A percentile compares a stretch with the other conserved stretches of the same genome.
Evolutionary conservation across 2,329 filamentous ascomycete species (phyloP).

Genomic region (Exophiala phaeomuriformis): DNA sequence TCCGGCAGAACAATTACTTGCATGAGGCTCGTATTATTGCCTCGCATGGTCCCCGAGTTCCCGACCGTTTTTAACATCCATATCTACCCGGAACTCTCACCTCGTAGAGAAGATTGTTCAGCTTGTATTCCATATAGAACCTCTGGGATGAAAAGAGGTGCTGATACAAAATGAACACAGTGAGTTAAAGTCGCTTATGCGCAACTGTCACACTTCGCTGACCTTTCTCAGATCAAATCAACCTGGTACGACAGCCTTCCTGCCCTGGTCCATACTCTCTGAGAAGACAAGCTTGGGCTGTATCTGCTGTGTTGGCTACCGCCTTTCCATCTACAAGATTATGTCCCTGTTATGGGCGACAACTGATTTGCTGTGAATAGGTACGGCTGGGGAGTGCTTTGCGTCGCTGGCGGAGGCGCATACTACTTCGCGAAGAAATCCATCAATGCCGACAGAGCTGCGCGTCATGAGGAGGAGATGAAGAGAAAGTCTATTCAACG

Average conservation of each 20-base stretch:
- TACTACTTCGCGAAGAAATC: conserved; percentile 94
- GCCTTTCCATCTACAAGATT: background rate
- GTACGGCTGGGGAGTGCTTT: conserved; percentile 87
- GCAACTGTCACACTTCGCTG: background rate
- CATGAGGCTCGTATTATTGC: too few species aligned
- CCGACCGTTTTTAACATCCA: too few species aligned
- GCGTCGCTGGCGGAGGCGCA: conserved; percentile 77
- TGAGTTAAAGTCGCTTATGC: conserved; percentile 30
- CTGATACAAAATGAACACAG: conserved; percentile 44
- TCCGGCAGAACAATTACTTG: too few species aligned
- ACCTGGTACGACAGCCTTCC: conserved; percentile 44
- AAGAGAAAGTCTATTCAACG: conserved; percentile 45
- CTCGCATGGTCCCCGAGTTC: too few species aligned
- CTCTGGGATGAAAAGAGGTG: too few species aligned
- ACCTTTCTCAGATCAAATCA: conserved; percentile 45
- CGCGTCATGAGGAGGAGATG: conserved; percentile 63
- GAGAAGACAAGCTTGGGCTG: background rate
- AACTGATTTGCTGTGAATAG: conserved; percentile 40
- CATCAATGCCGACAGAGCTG: conserved; percentile 82
- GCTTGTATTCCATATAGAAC: too few species aligned
- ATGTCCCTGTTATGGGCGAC: background rate
- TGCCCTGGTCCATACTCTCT: background rate
- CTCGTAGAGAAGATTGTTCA: too few species aligned
- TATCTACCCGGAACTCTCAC: too few species aligned
- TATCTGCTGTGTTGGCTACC: background rate